Percentiles rank a stretch among this genome's conserved stretches.
These are phyloP conservation scores for Streptanthus diversifolius DNA, from an alignment of 345 rosid genomes.

Conservation along the genomic window DNA sequence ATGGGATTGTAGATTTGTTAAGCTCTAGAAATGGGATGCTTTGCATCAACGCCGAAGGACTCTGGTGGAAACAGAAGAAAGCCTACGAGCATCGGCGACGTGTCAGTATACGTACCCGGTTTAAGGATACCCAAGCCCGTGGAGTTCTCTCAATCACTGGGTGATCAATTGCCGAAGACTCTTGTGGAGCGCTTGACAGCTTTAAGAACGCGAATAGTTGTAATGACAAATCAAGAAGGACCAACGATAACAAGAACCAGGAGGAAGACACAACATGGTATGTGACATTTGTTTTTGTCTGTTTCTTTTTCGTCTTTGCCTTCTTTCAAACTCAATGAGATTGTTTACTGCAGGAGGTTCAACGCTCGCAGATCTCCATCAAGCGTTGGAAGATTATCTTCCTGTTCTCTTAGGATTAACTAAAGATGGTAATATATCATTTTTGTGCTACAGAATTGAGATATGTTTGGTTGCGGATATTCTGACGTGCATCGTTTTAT, in stretches of 20 bases:
- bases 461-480: conserved; percentile 2
- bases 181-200: conserved; percentile 78
- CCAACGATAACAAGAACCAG: conserved; percentile 89
- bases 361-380: conserved; percentile 88
- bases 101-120: conserved; percentile 87
- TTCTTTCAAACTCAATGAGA: conserved; percentile 6
- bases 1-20: conserved; percentile 33
- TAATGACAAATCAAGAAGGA: conserved; percentile 97
- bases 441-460: background rate
- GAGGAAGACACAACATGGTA: conserved; percentile 97
- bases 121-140: conserved; percentile 88
- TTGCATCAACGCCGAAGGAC: conserved; percentile 78
- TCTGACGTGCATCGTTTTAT: conserved; percentile 18
- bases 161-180: conserved; percentile 64
- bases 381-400: conserved; percentile 94
- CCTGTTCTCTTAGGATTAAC: conserved; percentile 87
- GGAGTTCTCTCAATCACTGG: conserved; percentile 72
- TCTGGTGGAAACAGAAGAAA: conserved; percentile 71
- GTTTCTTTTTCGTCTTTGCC: background rate
- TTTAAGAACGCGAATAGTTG: conserved; percentile 85
- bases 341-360: conserved; percentile 67
- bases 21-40: conserved; percentile 73
- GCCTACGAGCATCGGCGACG: conserved; percentile 89
- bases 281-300: conserved; percentile 14
- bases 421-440: conserved; percentile 59